A percentile compares a stretch with the other conserved stretches of the same genome.
phyloP scores from a whole-genome alignment of 371 early-diverging fungal species.

The Lichtheimia ornata region DNA sequence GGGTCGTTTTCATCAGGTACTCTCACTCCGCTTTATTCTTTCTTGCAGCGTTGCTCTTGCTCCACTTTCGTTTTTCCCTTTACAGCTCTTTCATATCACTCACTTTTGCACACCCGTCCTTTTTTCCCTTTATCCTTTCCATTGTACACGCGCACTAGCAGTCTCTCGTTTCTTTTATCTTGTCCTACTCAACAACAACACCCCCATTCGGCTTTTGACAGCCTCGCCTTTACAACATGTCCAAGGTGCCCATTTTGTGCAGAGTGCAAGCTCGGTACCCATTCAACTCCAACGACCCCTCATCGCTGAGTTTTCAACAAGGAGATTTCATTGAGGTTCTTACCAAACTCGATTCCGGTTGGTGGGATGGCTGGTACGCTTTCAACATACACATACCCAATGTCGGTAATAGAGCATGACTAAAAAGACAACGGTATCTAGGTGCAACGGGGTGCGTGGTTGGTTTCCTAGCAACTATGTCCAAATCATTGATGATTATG shows the following conservation, averaged over 20 bases:
- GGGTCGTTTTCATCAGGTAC: no score
- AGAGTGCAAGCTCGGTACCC: constrained; percentile 74
- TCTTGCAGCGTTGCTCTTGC: not conserved
- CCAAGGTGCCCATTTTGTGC: constrained; percentile 31
- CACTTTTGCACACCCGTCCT: not conserved
- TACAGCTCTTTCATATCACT: not conserved
- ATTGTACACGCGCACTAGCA: not conserved
- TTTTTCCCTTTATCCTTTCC: not conserved
- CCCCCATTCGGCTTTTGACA: not conserved
- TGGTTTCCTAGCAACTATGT: constrained; percentile 93
- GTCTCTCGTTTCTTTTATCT: constrained; percentile 1
- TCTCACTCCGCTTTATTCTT: no score
- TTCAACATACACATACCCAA: not conserved
- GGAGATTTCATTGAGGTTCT: constrained; percentile 87
- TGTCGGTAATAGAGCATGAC: not conserved
- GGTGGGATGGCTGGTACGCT: constrained; percentile 85
- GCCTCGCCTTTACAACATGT: constrained; percentile 11
- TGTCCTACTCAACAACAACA: not conserved
- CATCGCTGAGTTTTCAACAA: constrained; percentile 64
- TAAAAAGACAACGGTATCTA: constrained; percentile 5
- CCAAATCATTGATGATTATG: constrained; percentile 46
- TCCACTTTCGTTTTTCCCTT: constrained; percentile 3
- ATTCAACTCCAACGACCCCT: constrained; percentile 74
- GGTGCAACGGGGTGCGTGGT: constrained; percentile 66
- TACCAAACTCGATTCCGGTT: constrained; percentile 81